Evolutionary conservation across 352 stramenopile genomes (phyloP).

Genomic region (Pythium monospermum): DNA sequence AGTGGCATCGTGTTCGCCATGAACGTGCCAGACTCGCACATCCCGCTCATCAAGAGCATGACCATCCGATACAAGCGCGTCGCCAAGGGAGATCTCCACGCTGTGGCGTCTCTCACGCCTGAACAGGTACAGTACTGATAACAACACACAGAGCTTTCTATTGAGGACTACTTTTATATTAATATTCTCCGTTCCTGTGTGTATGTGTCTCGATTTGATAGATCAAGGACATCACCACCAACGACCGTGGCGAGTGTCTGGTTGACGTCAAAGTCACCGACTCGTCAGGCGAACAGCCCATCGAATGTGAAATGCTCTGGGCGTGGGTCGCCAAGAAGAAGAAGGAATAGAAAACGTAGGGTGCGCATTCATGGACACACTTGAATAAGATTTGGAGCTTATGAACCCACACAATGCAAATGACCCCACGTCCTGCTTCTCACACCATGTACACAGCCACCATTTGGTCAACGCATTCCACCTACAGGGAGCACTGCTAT

Average conservation of each 20-base stretch:
- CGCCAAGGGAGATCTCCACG: conserved; percentile 62
- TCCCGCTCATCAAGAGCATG: conserved; percentile 86
- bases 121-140: conserved; percentile 62
- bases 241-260: conserved; percentile 69
- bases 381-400: no score
- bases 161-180: background rate
- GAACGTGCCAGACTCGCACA: conserved; percentile 77
- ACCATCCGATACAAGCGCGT: conserved; percentile 71
- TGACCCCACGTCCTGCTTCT: no score
- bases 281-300: conserved; percentile 57
- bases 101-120: conserved; percentile 60
- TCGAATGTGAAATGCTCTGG: conserved; percentile 84
- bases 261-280: conserved; percentile 77
- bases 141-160: no score
- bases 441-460: no score
- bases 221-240: conserved; percentile 49
- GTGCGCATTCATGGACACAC: no score
- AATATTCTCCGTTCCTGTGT: background rate
- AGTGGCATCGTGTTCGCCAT: conserved; percentile 84
- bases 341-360: conserved; percentile 25
- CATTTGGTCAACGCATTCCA: no score
- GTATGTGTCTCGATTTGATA: conserved; percentile 2
- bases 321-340: conserved; percentile 76
- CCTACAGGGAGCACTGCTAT: no score
- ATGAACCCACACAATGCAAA: no score